Conservation (phyloP, 164 flowering plant species). For the Warburgia ugandensis region DNA sequence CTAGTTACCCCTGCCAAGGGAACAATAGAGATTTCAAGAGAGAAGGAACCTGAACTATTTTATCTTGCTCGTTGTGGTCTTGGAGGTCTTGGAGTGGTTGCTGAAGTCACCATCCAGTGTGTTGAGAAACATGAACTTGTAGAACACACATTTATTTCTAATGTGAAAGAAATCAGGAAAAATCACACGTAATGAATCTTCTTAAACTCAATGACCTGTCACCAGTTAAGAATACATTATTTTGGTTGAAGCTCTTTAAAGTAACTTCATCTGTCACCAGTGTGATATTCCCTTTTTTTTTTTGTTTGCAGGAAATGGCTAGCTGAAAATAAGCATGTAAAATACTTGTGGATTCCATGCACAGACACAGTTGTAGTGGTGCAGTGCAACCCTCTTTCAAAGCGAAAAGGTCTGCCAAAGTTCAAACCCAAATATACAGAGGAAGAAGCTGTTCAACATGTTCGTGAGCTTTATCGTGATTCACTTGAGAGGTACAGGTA, state of each 20-base stretch:
- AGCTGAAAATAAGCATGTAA: conserved; percentile 90
- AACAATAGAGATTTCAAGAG: conserved; percentile 84
- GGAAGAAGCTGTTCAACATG: conserved; percentile 85
- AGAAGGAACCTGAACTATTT: conserved; percentile 87
- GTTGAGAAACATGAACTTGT: conserved; percentile 94
- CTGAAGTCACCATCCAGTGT: conserved; percentile 96
- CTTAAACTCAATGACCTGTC: background rate
- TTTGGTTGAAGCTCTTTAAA: too few relatives aligned
- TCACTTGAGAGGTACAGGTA: conserved; percentile 68
- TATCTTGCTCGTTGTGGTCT: conserved; percentile 96
- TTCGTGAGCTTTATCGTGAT: conserved; percentile 70
- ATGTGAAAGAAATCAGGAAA: conserved; percentile 75
- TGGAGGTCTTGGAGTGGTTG: conserved; percentile 97
- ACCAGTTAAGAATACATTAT: background rate
- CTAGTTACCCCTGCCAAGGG: conserved; percentile 96
- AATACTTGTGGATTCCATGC: conserved; percentile 89
- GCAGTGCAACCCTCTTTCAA: conserved; percentile 82
- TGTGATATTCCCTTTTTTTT: background rate
- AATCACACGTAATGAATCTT: conserved; percentile 69
- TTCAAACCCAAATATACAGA: conserved; percentile 65
- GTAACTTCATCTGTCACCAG: too few relatives aligned
- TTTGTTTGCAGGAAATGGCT: conserved; percentile 63
- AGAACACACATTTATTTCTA: conserved; percentile 83
- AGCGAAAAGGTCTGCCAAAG: conserved; percentile 79
- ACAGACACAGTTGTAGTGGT: conserved; percentile 93